Percentiles rank a stretch among this genome's conserved stretches.
Evolutionary conservation across 768 basidiomycete genomes (phyloP).

Genomic region (Amanita muscaria): DNA sequence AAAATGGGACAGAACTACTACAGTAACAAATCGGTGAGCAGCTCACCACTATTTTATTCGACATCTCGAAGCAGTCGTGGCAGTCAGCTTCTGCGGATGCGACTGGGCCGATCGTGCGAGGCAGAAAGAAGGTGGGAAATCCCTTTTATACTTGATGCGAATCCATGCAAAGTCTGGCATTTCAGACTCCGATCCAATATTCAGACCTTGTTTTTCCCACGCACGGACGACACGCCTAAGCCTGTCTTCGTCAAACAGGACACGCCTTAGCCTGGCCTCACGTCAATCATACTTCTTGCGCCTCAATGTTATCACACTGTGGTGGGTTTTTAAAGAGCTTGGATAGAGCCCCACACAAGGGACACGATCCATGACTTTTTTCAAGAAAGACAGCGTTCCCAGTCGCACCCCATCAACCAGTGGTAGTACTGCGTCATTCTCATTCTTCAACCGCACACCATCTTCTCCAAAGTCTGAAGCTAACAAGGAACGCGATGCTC

Average conservation of each 20-base stretch:
- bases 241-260: too few relatives aligned
- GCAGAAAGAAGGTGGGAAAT: slow-evolving; percentile 29
- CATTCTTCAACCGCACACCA: slow-evolving; percentile 19
- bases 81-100: slow-evolving; percentile 23
- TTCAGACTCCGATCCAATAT: slow-evolving; percentile 38
- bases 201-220: slow-evolving; percentile 23
- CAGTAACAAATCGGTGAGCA: slow-evolving; percentile 52
- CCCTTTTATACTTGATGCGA: slow-evolving; percentile 46
- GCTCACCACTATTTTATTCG: slow-evolving; percentile 98
- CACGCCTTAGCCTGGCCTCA: too few relatives aligned
- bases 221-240: slow-evolving; percentile 30
- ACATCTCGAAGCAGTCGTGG: slow-evolving; percentile 48
- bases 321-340: too few relatives aligned
- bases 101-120: slow-evolving; percentile 30
- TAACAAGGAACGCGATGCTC: slow-evolving; percentile 1
- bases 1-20: slow-evolving; percentile 46
- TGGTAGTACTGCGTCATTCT: neutral
- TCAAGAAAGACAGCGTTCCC: slow-evolving; percentile 7
- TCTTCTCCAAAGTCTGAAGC: slow-evolving; percentile 12
- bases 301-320: too few relatives aligned
- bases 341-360: neutral
- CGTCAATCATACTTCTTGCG: too few relatives aligned
- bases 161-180: slow-evolving; percentile 28
- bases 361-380: slow-evolving; percentile 8
- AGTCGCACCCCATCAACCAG: slow-evolving; percentile 11